phyloP scores from a whole-genome alignment of 164 flowering plant genomes.

The Kingdonia uniflora region DNA sequence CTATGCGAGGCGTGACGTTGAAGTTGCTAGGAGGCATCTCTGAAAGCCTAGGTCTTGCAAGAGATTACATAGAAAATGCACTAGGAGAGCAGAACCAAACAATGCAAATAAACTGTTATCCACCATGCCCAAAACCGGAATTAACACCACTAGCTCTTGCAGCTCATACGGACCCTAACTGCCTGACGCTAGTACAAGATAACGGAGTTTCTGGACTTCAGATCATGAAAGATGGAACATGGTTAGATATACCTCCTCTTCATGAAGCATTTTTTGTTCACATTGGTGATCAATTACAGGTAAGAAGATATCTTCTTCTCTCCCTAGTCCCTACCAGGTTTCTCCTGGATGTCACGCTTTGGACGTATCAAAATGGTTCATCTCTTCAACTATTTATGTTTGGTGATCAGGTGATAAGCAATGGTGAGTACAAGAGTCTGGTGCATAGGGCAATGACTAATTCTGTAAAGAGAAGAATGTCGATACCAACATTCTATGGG shows the following conservation, averaged over 20 bases:
- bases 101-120: constrained; percentile 72
- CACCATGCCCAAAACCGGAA: constrained; percentile 71
- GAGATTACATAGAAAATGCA: constrained; percentile 24
- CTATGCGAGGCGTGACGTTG: constrained; percentile 27
- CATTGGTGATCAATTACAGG: constrained; percentile 7
- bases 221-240: constrained; percentile 33
- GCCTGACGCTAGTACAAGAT: constrained; percentile 52
- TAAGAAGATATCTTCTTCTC: background rate
- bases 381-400: too few species aligned
- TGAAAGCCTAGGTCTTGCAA: constrained; percentile 51
- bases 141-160: constrained; percentile 57
- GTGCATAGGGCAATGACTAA: constrained; percentile 10
- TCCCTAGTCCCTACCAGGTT: background rate
- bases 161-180: constrained; percentile 53
- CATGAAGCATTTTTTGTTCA: constrained; percentile 5
- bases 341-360: too few species aligned
- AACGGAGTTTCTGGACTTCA: constrained; percentile 59
- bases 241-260: constrained; percentile 20
- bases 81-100: constrained; percentile 52
- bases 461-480: constrained; percentile 1
- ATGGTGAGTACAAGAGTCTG: constrained; percentile 10
- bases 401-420: constrained; percentile 6
- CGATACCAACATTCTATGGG: constrained; percentile 9
- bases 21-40: constrained; percentile 46
- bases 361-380: too few species aligned